A percentile compares a stretch with the other conserved stretches of the same genome.
phyloP scores from a whole-genome alignment of 1,284 basidiomycete species.

The Cryptococcus maquisensis region DNA sequence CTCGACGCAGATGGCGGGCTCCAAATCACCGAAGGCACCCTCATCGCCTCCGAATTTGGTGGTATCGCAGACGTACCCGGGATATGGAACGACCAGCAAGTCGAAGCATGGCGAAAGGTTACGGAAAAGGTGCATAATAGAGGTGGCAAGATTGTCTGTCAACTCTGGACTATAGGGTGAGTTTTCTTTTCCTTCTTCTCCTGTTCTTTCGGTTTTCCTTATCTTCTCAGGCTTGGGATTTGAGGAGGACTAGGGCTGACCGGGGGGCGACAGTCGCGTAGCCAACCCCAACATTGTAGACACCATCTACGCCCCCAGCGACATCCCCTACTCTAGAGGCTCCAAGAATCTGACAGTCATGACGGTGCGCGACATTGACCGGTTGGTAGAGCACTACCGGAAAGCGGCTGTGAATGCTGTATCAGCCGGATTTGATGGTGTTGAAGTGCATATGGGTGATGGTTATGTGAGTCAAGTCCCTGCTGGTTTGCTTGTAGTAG shows the following conservation, averaged over 20 bases:
- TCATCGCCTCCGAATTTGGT: constrained; percentile 15
- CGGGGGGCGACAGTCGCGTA: not conserved
- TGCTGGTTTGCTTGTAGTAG: too few species aligned
- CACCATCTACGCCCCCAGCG: not conserved
- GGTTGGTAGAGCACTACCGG: too few species aligned
- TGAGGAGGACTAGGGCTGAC: too few species aligned
- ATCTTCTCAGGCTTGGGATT: too few species aligned
- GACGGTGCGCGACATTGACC: constrained; percentile 1
- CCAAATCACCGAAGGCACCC: constrained; percentile 33
- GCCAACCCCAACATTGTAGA: not conserved
- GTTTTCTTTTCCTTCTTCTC: not conserved
- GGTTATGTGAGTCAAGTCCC: too few species aligned
- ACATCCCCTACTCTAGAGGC: not conserved
- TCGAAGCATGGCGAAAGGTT: constrained; percentile 39
- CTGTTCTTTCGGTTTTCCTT: too few species aligned
- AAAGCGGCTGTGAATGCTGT: too few species aligned
- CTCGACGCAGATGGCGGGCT: constrained; percentile 24
- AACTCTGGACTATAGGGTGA: constrained; percentile 53
- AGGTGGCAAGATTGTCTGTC: constrained; percentile 51
- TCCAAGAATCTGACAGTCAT: constrained; percentile 10
- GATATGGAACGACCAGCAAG: constrained; percentile 20
- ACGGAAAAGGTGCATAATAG: constrained; percentile 51
- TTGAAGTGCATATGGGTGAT: too few species aligned
- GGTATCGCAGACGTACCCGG: constrained; percentile 11
- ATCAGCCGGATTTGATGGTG: too few species aligned